Conservation (phyloP, 768 basidiomycete genomes). For the Neoboletus magnificus region DNA sequence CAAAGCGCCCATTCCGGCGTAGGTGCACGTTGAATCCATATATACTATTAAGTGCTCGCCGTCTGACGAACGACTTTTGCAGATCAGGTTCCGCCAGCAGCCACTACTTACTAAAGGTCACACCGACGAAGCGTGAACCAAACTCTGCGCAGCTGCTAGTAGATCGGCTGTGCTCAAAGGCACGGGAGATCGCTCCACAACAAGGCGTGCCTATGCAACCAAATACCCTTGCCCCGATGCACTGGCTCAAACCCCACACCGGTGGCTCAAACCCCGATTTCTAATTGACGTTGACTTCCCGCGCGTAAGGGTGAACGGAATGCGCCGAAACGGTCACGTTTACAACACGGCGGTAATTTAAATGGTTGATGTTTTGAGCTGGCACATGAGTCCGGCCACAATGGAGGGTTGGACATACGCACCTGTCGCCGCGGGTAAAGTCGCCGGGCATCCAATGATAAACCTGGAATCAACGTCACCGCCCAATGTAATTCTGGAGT, state of each 20-base stretch:
- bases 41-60: background rate
- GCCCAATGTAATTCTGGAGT: background rate
- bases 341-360: background rate
- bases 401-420: background rate
- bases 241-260: background rate
- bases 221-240: background rate
- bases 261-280: background rate
- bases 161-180: background rate
- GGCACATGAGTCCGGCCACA: background rate
- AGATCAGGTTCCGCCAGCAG: constrained; percentile 12
- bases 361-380: background rate
- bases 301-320: background rate
- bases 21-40: constrained; percentile 2
- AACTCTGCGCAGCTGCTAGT: background rate
- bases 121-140: background rate
- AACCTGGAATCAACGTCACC: background rate
- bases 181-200: constrained; percentile 13
- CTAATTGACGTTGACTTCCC: background rate
- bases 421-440: background rate
- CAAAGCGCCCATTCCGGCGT: constrained; percentile 5
- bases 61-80: background rate
- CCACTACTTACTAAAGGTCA: background rate
- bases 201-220: background rate
- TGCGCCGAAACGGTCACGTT: background rate
- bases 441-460: background rate